Evolutionary conservation across 352 stramenopile genomes (phyloP).

Genomic region (Phytopythium litorale): DNA sequence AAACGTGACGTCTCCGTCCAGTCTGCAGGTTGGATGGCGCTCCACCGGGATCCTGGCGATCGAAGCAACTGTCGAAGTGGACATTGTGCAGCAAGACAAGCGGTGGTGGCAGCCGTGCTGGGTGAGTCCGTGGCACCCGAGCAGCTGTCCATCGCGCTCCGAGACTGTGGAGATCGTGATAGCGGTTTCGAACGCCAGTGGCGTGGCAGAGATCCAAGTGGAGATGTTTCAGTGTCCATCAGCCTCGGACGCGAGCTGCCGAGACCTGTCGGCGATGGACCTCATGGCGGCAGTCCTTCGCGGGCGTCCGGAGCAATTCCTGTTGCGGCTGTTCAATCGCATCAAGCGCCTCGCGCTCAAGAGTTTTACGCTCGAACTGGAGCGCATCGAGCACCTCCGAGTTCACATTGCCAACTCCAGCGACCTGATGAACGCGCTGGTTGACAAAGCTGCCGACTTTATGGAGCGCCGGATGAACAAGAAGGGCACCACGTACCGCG

Average conservation of each 20-base stretch:
- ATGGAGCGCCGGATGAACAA: not conserved
- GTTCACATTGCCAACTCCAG: not conserved
- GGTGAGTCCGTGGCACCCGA: constrained; percentile 4
- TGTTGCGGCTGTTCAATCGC: constrained; percentile 1
- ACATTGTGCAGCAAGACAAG: constrained; percentile 1
- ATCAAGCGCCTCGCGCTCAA: not conserved
- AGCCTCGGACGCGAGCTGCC: not conserved
- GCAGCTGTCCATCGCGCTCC: not conserved
- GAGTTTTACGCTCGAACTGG: not conserved
- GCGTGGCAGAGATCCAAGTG: not conserved
- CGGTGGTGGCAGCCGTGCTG: constrained; percentile 10
- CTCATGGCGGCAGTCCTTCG: not conserved
- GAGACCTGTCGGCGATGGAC: constrained; percentile 2
- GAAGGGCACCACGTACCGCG: constrained; percentile 1
- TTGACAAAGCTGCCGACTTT: not conserved
- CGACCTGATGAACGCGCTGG: not conserved
- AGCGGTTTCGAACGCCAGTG: constrained; percentile 1
- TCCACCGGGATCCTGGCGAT: not conserved
- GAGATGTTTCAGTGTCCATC: constrained; percentile 2
- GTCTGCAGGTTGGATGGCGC: constrained; percentile 2
- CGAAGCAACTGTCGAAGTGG: not conserved
- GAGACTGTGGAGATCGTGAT: not conserved
- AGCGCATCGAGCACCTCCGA: not conserved
- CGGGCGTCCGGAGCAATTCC: not conserved
- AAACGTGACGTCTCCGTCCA: constrained; percentile 5